Conservation (phyloP, 108 stramenopile genomes). For the Pseudonitzschia delicatissima region DNA sequence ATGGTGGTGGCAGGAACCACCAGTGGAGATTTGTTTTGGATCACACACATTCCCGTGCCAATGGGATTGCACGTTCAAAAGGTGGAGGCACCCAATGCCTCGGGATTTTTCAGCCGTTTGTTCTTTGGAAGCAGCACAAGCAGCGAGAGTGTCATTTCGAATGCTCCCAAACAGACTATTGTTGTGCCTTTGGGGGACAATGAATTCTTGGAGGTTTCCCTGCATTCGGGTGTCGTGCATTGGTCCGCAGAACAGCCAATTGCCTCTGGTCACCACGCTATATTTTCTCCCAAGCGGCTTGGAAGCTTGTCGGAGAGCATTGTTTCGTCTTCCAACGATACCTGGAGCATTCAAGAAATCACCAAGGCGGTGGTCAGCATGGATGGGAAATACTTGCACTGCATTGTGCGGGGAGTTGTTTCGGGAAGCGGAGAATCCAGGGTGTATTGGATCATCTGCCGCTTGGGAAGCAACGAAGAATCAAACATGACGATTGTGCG, state of each 20-base stretch:
- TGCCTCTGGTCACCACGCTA: slow-evolving; percentile 19
- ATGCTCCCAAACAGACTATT: not conserved
- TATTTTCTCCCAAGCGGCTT: slow-evolving; percentile 7
- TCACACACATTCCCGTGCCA: slow-evolving; percentile 32
- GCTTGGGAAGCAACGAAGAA: slow-evolving; percentile 10
- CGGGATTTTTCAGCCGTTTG: slow-evolving; percentile 19
- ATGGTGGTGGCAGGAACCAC: slow-evolving; percentile 28
- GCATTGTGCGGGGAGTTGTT: slow-evolving; percentile 16
- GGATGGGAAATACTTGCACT: slow-evolving; percentile 14
- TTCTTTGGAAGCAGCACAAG: slow-evolving; percentile 13
- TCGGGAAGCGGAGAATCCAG: slow-evolving; percentile 4
- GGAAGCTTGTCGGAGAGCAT: slow-evolving; percentile 1
- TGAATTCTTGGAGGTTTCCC: slow-evolving; percentile 18
- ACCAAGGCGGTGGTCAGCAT: slow-evolving; percentile 12
- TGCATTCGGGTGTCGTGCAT: not conserved
- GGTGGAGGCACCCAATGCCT: slow-evolving; percentile 12
- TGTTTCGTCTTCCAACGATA: not conserved
- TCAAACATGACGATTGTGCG: slow-evolving; percentile 13
- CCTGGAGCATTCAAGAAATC: not conserved
- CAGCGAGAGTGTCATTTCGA: not conserved
- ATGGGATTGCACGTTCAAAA: slow-evolving; percentile 27
- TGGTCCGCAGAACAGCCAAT: slow-evolving; percentile 24
- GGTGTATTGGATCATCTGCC: slow-evolving; percentile 27
- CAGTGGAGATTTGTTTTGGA: slow-evolving; percentile 26
- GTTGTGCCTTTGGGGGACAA: slow-evolving; percentile 13